Base-by-base conservation (phyloP, 2,329 filamentous ascomycete genomes). In the Neurospora sp. region DNA sequence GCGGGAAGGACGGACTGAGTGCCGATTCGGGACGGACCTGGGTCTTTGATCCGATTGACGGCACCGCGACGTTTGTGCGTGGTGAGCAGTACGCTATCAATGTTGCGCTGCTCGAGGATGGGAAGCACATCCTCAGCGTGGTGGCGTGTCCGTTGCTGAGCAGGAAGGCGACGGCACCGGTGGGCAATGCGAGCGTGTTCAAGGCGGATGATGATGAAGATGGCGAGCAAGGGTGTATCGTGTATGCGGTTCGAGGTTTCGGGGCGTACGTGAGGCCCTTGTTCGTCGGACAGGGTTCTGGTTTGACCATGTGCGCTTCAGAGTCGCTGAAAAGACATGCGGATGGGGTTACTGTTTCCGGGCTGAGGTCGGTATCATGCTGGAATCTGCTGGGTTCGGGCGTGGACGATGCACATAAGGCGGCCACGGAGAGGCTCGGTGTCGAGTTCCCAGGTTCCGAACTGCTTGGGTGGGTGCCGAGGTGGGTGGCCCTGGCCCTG, bases 31-130 rank as follows among this genome's bases (percentile, higher is more conserved):
- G 68, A 67, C 8, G 85, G 15, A 82, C 83, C 8, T 88, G 86
- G 86, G 81, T 88, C 0, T 87, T 88, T 73, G 86, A 88, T 74
- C 86, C 86, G 0, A 88, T 88, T 38, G 86, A 88, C 72, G 86
- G 86, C 8, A 88, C 86, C 2, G 83, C 85, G 77, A 87, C 85
- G 0, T 88, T 86, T 69, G 79, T 88, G 8, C 78, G 79, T 11
- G 82, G 84, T 6, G 79, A 86, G 73, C 82, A 86, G 66, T 88
- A 88, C 73, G 86, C 85, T 69, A 84, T 88, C 77, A 88, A 88
- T 70, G 80, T 87, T 19, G 85, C 81, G 2, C 80, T 88, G 3
- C 76, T 88, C 3, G 79, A 83, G 39, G 83, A 82, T 36, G 84
- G 85, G 3, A 77, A 79, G 70, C 85, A 88, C 75, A 77, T 82